A percentile compares a stretch with the other conserved stretches of the same genome.
These are phyloP conservation scores for Lepidopterella palustris DNA, from an alignment of 495 filamentous ascomycete species.

Conservation along the genomic window DNA sequence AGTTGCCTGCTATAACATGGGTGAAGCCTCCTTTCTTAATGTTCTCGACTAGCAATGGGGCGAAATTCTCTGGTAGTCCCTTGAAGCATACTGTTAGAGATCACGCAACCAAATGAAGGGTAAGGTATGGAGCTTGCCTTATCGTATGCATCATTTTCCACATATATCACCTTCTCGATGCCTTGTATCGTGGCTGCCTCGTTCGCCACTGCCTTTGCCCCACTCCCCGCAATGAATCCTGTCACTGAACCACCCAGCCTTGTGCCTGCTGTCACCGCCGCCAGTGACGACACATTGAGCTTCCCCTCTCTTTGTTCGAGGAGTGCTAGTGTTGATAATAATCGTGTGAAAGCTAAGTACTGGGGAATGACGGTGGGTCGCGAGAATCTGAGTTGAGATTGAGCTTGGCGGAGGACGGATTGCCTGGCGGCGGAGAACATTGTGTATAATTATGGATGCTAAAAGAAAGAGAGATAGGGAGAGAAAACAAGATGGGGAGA, in stretches of 20 bases:
- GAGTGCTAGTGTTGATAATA: constrained; percentile 82
- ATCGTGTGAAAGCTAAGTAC: constrained; percentile 50
- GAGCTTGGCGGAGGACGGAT: constrained; percentile 34
- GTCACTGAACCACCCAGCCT: constrained; percentile 82
- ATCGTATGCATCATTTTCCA: constrained; percentile 86
- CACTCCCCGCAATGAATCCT: constrained; percentile 79
- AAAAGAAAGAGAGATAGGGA: constrained; percentile 1
- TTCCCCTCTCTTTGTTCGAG: constrained; percentile 91
- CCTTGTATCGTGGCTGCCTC: constrained; percentile 86
- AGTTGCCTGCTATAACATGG: constrained; percentile 83
- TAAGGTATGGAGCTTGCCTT: too few species aligned
- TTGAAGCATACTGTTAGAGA: too few species aligned
- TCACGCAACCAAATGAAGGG: too few species aligned
- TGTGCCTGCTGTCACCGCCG: constrained; percentile 78
- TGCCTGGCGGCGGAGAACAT: constrained; percentile 32
- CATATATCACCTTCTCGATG: constrained; percentile 79
- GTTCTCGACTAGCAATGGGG: constrained; percentile 88
- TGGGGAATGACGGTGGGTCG: constrained; percentile 22
- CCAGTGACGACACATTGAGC: constrained; percentile 72
- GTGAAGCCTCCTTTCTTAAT: constrained; percentile 90
- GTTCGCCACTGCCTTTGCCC: constrained; percentile 70
- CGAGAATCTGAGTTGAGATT: constrained; percentile 28
- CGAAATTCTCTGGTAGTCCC: constrained; percentile 91
- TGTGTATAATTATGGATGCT: constrained; percentile 3
- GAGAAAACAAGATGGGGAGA: background rate